Conservation (phyloP, 768 basidiomycete genomes). For the Lactarius sp. region DNA sequence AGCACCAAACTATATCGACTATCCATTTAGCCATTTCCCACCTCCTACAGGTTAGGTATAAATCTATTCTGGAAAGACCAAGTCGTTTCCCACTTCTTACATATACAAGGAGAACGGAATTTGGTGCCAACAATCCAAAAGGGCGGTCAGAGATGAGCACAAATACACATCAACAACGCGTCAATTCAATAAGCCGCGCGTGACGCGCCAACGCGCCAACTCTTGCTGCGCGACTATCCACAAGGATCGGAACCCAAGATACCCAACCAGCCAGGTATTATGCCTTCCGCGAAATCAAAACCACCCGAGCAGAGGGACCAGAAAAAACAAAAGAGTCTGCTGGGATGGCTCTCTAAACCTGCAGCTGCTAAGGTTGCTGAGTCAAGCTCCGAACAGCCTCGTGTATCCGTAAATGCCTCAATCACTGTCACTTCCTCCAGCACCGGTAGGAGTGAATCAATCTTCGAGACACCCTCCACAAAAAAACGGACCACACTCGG, state of each 20-base stretch:
- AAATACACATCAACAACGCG: conserved; percentile 22
- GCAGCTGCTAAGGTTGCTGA: conserved; percentile 6
- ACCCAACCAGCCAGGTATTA: background rate
- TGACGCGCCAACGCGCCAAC: background rate
- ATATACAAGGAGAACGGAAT: background rate
- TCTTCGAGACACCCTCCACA: conserved; percentile 24
- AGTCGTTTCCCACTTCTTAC: too few relatives aligned
- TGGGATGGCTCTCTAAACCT: conserved; percentile 53
- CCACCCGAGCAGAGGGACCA: conserved; percentile 24
- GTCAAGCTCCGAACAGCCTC: conserved; percentile 14
- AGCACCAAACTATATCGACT: too few relatives aligned
- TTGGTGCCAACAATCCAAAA: background rate
- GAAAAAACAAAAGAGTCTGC: conserved; percentile 69
- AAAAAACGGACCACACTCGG: conserved; percentile 26
- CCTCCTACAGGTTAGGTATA: too few relatives aligned
- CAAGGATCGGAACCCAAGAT: background rate
- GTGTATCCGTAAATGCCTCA: conserved; percentile 1
- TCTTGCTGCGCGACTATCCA: background rate
- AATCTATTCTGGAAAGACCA: too few relatives aligned
- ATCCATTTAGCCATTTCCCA: too few relatives aligned
- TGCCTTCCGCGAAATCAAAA: conserved; percentile 17
- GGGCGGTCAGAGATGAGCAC: too few relatives aligned
- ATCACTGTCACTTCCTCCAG: conserved; percentile 18
- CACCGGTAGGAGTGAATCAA: conserved; percentile 17
- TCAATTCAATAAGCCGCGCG: conserved; percentile 13